phyloP scores from a whole-genome alignment of 1,284 basidiomycete species.

The Somion occarium region DNA sequence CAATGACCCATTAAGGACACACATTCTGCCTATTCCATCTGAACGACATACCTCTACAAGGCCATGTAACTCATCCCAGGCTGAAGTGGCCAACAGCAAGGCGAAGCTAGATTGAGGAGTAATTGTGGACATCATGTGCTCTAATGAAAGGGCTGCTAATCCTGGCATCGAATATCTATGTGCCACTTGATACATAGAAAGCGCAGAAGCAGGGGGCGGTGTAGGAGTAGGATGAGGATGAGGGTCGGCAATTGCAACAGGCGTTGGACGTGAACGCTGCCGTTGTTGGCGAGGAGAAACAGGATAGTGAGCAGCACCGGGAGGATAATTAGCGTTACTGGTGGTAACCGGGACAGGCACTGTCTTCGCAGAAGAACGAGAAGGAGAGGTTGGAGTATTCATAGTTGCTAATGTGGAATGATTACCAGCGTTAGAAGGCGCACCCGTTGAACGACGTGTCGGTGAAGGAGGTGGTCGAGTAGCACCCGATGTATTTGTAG shows the following conservation, averaged over 20 bases:
- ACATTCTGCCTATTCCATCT: conserved; percentile 1
- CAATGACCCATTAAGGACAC: not conserved
- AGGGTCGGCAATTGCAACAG: conserved; percentile 49
- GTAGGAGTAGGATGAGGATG: conserved; percentile 68
- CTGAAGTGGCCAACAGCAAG: conserved; percentile 59
- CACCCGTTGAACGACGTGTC: conserved; percentile 18
- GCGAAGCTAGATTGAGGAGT: conserved; percentile 71
- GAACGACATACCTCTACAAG: conserved; percentile 49
- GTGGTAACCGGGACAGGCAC: conserved; percentile 35
- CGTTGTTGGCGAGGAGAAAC: conserved; percentile 42
- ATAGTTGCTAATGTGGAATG: conserved; percentile 15
- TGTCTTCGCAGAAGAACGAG: conserved; percentile 30
- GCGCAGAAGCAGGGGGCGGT: conserved; percentile 63
- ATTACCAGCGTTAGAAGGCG: conserved; percentile 17
- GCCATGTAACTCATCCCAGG: conserved; percentile 62
- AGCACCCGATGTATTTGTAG: conserved; percentile 8
- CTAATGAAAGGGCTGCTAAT: conserved; percentile 62
- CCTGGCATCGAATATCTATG: conserved; percentile 73
- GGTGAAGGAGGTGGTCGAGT: conserved; percentile 19
- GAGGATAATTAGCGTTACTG: conserved; percentile 15
- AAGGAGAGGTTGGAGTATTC: conserved; percentile 11
- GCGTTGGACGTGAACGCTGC: conserved; percentile 23
- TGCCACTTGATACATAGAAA: conserved; percentile 78
- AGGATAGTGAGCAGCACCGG: conserved; percentile 38
- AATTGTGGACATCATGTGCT: conserved; percentile 73